Conservation (phyloP, 179 eudicot species). For the Spergularia azorica region DNA sequence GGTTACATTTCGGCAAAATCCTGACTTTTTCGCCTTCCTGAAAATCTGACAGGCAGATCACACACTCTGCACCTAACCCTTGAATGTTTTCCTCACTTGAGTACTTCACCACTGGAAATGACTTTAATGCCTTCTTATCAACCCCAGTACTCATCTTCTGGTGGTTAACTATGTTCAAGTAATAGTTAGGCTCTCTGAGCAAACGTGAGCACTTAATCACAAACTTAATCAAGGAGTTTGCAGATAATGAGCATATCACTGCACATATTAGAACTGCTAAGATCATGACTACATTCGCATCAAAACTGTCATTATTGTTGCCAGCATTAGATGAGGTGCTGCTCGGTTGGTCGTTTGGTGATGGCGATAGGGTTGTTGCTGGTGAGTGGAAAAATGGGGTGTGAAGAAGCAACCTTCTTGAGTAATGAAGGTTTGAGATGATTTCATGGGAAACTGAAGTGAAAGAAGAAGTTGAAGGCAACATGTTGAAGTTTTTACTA, state of each 20-base stretch:
- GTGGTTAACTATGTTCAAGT: slow-evolving; percentile 19
- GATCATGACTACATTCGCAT: slow-evolving; percentile 32
- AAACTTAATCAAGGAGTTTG: slow-evolving; percentile 33
- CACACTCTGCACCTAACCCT: slow-evolving; percentile 34
- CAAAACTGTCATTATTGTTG: slow-evolving; percentile 10
- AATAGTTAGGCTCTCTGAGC: slow-evolving; percentile 24
- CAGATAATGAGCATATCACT: slow-evolving; percentile 24
- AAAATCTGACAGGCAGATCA: slow-evolving; percentile 37
- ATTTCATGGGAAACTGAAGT: slow-evolving; percentile 22
- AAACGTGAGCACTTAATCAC: slow-evolving; percentile 29
- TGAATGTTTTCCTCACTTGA: slow-evolving; percentile 21
- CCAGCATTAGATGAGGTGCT: slow-evolving; percentile 11
- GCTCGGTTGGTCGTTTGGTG: slow-evolving; percentile 26
- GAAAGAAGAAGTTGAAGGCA: slow-evolving; percentile 20
- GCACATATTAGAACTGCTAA: slow-evolving; percentile 28
- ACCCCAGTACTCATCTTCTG: slow-evolving; percentile 14
- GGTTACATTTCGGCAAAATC: slow-evolving; percentile 18
- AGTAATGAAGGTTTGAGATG: slow-evolving; percentile 17
- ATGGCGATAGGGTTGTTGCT: slow-evolving; percentile 16
- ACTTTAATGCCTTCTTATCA: slow-evolving; percentile 35
- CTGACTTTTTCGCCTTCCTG: background rate
- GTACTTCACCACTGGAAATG: slow-evolving; percentile 34
- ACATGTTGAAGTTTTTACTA: slow-evolving; percentile 10
- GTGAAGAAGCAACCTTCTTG: slow-evolving; percentile 32
- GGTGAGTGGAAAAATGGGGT: slow-evolving; percentile 17